phyloP scores from a whole-genome alignment of 495 filamentous ascomycete genomes.

The Penicillium flavigenum region DNA sequence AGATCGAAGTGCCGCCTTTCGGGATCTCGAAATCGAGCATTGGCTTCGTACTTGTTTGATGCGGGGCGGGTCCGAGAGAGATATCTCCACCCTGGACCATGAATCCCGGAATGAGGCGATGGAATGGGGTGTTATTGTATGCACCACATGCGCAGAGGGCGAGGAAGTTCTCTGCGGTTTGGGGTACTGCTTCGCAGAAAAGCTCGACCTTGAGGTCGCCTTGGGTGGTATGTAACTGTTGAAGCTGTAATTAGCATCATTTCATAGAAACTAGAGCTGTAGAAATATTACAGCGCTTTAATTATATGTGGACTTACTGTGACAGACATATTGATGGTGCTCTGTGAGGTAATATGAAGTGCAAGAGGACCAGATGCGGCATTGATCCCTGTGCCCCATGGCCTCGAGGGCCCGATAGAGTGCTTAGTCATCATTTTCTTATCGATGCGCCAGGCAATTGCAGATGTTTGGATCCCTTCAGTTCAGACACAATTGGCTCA shows the following conservation, averaged over 20 bases:
- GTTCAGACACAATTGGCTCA: not conserved
- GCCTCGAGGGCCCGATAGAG: constrained; percentile 2
- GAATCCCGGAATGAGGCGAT: constrained; percentile 85
- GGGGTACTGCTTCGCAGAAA: constrained; percentile 91
- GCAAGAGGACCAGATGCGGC: constrained; percentile 4
- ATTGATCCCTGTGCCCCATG: constrained; percentile 6
- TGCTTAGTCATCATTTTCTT: constrained; percentile 24
- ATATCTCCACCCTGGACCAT: constrained; percentile 91
- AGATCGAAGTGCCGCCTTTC: constrained; percentile 84
- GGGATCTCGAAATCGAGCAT: constrained; percentile 52
- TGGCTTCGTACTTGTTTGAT: constrained; percentile 39
- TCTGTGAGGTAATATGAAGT: not conserved
- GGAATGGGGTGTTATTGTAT: constrained; percentile 87
- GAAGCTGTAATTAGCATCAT: constrained; percentile 31
- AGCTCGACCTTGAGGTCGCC: constrained; percentile 95
- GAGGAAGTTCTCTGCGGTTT: constrained; percentile 95
- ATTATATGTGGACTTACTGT: constrained; percentile 24
- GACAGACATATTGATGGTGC: constrained; percentile 32
- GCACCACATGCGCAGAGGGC: constrained; percentile 87
- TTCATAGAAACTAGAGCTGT: not conserved
- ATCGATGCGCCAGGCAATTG: constrained; percentile 12
- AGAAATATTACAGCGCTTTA: not conserved
- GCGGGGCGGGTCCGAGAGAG: constrained; percentile 54
- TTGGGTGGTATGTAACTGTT: constrained; percentile 81
- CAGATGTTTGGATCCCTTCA: constrained; percentile 12